Base-by-base conservation (phyloP, 352 stramenopile genomes). In the Phytophthora kernoviae region DNA sequence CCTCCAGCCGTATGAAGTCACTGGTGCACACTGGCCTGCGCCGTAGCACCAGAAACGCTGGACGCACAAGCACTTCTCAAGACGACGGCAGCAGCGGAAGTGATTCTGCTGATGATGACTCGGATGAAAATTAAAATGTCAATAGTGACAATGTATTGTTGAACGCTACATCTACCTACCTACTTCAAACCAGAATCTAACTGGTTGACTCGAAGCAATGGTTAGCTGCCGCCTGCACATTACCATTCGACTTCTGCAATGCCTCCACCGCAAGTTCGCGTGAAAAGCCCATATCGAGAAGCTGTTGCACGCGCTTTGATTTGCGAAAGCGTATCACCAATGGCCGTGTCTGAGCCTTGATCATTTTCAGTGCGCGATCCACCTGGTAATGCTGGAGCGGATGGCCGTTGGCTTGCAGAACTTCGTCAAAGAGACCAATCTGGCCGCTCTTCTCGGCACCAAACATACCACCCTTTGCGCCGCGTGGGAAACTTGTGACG, bases 331-430 rank as follows among this genome's bases (percentile, higher is more conserved):
- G 85, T 52, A 94, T 78, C n/a, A 91, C 54, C 26, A 94, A 76
- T 48, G 85, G 85, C 26, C 85, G 79, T 5, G 64, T 81, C 65
- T 94, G 85, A 32, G 76, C 85, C 55, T 91, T 91, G 55, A 94
- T 90, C 81, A 94, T 90, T 64, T 94, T 92, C 32, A 94, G 65
- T 2, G 83, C 85, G 26, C 85, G 80, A 44, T 94, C 83, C 33
- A 93, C 83, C 24, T 87, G 74, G 58, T 94, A 94, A 47, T 94
- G 85, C 54, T 91, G 81, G 37, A 94, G 70, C 26, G 82, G 81
- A 47, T 94, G 85, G 32, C 85, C 85, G 26, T 94, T 94, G 24
- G 85, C 85, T 50, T 91, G 84, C 40, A 94, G 43, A 12, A 94
- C 51, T 15, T 77, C 65, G 61, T 94, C 85, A 39, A 90, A 91